Base-by-base conservation (phyloP, 192 early-diverging fungal genomes). In the Coemansia sp. region DNA sequence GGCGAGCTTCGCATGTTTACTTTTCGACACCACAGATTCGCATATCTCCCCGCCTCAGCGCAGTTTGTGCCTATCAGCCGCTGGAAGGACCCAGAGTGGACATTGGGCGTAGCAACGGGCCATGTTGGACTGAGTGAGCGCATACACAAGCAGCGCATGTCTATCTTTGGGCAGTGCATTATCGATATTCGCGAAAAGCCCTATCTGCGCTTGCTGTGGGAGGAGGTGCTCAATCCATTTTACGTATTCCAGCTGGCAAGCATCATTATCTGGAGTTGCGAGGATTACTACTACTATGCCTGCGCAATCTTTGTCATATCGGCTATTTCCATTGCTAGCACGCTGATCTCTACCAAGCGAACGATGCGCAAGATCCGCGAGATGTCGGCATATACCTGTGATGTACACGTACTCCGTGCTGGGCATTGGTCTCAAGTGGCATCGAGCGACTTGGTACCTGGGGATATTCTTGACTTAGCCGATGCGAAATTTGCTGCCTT, bases 251-350 rank as follows among this genome's bases (percentile, higher is more conserved):
- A 92, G 77, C 83, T 90, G 17, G 88, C 88, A 23, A 91, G 90
- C 57, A 92, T 94, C 23, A 68, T 86, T 11, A 85, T 94, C 2
- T 94, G 92, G 98, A 90, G 87, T 59, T 67, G 85, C 36, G 96
- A 98, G 66, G 89, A 94, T 68, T 99, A 99, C 78, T 92, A 93
- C 66, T 96, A 96, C 74, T 99, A 98, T 68, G 94, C 95, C 0
- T 84, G 77, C 31, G 95, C 92, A 65, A 98, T 99, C 60, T 89
- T 97, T 61, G 63, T 93, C 38, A 96, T 98, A 53, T 93, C 93
- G 5, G 88, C 89, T 0, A 76, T 89, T 1, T 93, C 94, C 5
- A 89, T 95, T 19, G 74, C 89, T 36, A 84, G 80, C 4, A 94
- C 94, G 11, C 77, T 96, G n/a, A 64, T 94, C 7, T 86, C 91